Base-by-base conservation (phyloP, 306 rosid genomes). In the Amphicarpaea edgeworthii region DNA sequence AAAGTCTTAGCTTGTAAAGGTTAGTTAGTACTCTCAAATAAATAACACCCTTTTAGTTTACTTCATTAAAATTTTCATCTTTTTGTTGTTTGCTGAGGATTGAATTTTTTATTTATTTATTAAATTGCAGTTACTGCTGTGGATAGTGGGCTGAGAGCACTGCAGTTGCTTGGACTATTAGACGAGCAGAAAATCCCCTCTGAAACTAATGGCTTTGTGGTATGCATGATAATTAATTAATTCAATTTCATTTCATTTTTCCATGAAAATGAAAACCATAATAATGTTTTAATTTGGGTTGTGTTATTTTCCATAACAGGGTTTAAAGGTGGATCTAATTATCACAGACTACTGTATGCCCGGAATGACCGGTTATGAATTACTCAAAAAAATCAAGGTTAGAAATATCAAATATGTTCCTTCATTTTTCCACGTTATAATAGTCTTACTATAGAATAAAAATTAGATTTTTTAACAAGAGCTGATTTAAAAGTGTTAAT, bases 271-370 rank as follows among this genome's bases (percentile, higher is more conserved):
- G 16, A 28, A 16, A 24, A 73, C 21, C 46, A 28, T 28, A 2
- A 2, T 68, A 40, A 40, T 60, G 43, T 16, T 46, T 64, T 59
- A 26, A 26, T 28, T n/a, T 61, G 54, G 12, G 47, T 1, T 49
- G 21, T 86, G 60, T 3, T 37, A 6, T 3, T 1, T 19, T 30
- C 20, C 16, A 7, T 30, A 30, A 32, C 68, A 90, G 96, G 77
- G 73, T 4, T 77, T 92, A 70, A 88, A 90, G 80, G 96, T 90
- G 42, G 93, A 90, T 85, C 85, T 90, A 75, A 90, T 90, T 24
- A 90, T 90, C 38, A 90, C 96, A 0, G 96, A 90, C 43, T 90
- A 90, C 47, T 90, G 96, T 28, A 90, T 90, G 96, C 93, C 96
- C 23, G 93, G 91, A 57, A 90, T 90, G 96, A 88, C 93, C 10